phyloP scores from a whole-genome alignment of 1,284 basidiomycete genomes.

The Cutaneotrichosporon cavernicola region DNA sequence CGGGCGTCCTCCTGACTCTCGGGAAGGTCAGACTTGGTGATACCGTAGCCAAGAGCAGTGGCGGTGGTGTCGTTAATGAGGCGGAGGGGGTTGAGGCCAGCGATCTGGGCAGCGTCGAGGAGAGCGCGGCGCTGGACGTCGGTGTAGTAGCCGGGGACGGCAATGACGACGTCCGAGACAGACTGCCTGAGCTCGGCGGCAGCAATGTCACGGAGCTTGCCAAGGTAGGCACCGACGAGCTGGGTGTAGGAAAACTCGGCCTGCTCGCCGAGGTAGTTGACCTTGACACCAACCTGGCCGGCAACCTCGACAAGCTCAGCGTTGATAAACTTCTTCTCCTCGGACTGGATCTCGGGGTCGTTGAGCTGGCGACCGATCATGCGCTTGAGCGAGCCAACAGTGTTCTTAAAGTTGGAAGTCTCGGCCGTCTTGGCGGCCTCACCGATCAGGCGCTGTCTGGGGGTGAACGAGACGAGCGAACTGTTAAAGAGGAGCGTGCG shows the following conservation, averaged over 20 bases:
- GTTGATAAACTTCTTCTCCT: conserved; percentile 86
- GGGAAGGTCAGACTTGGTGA: conserved; percentile 92
- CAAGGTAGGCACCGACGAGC: conserved; percentile 79
- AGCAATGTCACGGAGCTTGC: conserved; percentile 82
- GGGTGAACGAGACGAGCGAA: conserved; percentile 87
- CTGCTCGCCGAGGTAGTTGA: conserved; percentile 79
- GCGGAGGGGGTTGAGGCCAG: conserved; percentile 80
- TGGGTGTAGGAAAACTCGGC: conserved; percentile 78
- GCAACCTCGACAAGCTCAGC: conserved; percentile 76
- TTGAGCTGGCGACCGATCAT: conserved; percentile 72
- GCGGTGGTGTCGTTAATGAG: conserved; percentile 94
- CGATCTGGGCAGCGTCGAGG: conserved; percentile 82
- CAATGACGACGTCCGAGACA: conserved; percentile 86
- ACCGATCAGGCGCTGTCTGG: conserved; percentile 81
- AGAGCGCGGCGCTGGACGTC: conserved; percentile 84
- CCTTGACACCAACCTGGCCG: conserved; percentile 78
- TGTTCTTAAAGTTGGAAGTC: conserved; percentile 97
- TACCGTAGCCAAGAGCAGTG: conserved; percentile 88
- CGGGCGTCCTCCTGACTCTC: conserved; percentile 70
- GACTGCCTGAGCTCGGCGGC: conserved; percentile 75
- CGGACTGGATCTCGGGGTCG: conserved; percentile 76
- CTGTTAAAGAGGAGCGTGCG: conserved; percentile 53
- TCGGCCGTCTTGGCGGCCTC: conserved; percentile 94
- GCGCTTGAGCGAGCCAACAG: conserved; percentile 83
- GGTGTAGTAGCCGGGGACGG: conserved; percentile 92